Base-by-base conservation (phyloP, 306 rosid genomes). In the Prunus armeniaca region DNA sequence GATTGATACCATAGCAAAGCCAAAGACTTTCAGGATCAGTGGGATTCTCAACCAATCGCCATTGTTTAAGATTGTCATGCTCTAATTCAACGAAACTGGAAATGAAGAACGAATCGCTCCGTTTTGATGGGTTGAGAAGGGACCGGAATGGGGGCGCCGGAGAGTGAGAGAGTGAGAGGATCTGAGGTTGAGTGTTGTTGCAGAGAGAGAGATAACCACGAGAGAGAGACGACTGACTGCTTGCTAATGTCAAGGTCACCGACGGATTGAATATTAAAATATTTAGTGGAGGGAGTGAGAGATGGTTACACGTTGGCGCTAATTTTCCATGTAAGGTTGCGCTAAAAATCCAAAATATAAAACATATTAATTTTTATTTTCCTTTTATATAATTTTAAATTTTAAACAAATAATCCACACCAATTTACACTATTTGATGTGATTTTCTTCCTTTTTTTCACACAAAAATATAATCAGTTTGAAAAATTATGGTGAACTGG, bases 21-120 rank as follows among this genome's bases (percentile, higher is more conserved):
- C 87, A 0, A 76, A 82, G 86, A 90, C 73, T 78, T 89, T 89
- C 41, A 89, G 56, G 1, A 88, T 20, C 12, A 79, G 19, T 0
- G 87, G 66, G 28, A 75, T 32, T 58, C 54, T 84, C 47, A 90
- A 30, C 72, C 84, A 72, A 76, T 92, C 89, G 57, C 76, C 83
- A 72, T 65, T 79, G 58, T 58, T 69, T 5, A 83, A 65, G 11
- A 78, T 28, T 60, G 83, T 86, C 93, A 84, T 88, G 32, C n/a
- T 62, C 67, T 2, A 51, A 17, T 0, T 20, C 13, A 27, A 9
- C 2, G 9, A 60, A 27, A 49, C 27, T 45, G 47, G 2, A 69
- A 27, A 18, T 9, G 47, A n/a, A 11, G 62, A 54, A 11, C 32
- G 47, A 56, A 57, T 56, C 67, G 56, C 6, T 41, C 68, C 57